A percentile compares a stretch with the other conserved stretches of the same genome.
These are phyloP conservation scores for Pseudocercospora musae DNA, from an alignment of 2,329 filamentous ascomycete species.

Conservation along the genomic window DNA sequence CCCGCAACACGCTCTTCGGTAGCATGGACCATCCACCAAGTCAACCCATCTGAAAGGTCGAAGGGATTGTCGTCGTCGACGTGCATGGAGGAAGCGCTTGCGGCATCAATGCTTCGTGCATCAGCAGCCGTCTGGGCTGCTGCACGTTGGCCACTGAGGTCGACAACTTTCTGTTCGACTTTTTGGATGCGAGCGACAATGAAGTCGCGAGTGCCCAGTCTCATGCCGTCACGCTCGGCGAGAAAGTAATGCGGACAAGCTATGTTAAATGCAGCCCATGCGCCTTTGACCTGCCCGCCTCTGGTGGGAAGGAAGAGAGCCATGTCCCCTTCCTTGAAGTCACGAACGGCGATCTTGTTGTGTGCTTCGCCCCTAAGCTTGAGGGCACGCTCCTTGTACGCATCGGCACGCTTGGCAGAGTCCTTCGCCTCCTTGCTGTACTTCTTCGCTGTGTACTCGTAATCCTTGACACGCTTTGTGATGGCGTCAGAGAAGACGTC, in stretches of 20 bases:
- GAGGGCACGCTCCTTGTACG: conserved; percentile 82
- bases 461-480: conserved; percentile 85
- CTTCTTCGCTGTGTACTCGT: conserved; percentile 88
- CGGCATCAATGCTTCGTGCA: conserved; percentile 48
- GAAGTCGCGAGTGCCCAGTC: conserved; percentile 83
- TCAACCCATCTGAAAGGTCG: conserved; percentile 86
- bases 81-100: conserved; percentile 48
- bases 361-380: conserved; percentile 78
- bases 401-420: conserved; percentile 33
- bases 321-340: conserved; percentile 95
- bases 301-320: conserved; percentile 91
- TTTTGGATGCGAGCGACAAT: conserved; percentile 90
- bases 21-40: conserved; percentile 95
- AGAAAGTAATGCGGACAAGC: conserved; percentile 97
- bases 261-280: conserved; percentile 98
- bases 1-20: conserved; percentile 75
- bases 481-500: conserved; percentile 82
- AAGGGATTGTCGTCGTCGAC: conserved; percentile 94
- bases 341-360: conserved; percentile 91
- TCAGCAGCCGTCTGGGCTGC: conserved; percentile 48
- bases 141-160: conserved; percentile 58
- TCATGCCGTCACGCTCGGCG: conserved; percentile 85
- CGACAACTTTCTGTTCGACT: conserved; percentile 88
- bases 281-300: conserved; percentile 80
- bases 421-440: conserved; percentile 84